Percentiles rank a stretch among this genome's conserved stretches.
phyloP scores from a whole-genome alignment of 75 land plant genomes.

The Pinus taeda region DNA sequence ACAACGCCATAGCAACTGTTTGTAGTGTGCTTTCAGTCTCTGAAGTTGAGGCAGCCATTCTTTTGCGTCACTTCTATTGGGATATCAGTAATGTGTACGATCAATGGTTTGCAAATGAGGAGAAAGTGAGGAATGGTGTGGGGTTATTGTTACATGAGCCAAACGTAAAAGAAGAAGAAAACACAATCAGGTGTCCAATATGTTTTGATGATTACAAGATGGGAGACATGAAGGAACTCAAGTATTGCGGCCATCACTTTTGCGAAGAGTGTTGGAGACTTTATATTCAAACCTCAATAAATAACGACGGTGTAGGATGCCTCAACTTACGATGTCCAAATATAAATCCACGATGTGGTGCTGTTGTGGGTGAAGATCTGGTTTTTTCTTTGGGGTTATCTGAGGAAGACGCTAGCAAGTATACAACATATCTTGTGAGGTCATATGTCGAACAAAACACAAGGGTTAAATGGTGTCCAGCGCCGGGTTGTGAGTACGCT shows the following conservation, averaged over 20 bases:
- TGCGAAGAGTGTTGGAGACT: too few relatives aligned
- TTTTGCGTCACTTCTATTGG: slow-evolving; percentile 71
- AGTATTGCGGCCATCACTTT: too few relatives aligned
- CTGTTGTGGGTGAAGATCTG: not conserved
- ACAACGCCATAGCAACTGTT: slow-evolving; percentile 44
- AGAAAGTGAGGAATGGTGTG: not conserved
- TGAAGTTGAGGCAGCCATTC: slow-evolving; percentile 35
- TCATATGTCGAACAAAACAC: not conserved
- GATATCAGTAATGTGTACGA: not conserved
- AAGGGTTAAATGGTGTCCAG: slow-evolving; percentile 34
- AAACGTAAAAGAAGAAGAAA: not conserved
- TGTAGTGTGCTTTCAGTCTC: slow-evolving; percentile 57
- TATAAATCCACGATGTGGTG: not conserved
- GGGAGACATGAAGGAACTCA: too few relatives aligned
- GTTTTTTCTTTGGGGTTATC: not conserved
- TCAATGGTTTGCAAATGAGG: not conserved
- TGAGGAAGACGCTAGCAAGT: slow-evolving; percentile 8
- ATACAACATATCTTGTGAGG: not conserved
- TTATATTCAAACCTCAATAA: too few relatives aligned
- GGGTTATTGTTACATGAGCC: not conserved
- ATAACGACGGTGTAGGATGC: too few relatives aligned
- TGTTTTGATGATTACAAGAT: too few relatives aligned
- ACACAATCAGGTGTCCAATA: not conserved
- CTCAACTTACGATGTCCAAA: too few relatives aligned
- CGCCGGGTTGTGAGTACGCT: not conserved